Base-by-base conservation (phyloP, 352 stramenopile species). In the Phytophthora pistaciae region DNA sequence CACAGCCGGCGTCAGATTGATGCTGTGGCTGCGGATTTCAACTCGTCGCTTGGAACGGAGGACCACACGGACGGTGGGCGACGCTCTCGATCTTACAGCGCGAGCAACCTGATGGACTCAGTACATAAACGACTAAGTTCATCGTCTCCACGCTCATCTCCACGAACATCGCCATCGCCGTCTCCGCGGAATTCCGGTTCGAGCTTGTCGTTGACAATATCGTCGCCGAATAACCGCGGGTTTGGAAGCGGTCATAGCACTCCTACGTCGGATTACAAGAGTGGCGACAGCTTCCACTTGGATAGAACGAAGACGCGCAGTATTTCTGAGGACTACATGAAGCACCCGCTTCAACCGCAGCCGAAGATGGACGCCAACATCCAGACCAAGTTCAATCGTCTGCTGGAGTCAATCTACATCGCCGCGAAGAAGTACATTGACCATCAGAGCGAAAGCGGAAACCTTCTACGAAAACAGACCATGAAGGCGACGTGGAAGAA, bases 401-500 rank as follows among this genome's bases (percentile, higher is more conserved):
- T 94, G 38, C 81, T 96, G 5, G 90, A 96, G 58, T 95, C 90
- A 23, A 87, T 96, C 42, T 96, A 96, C 62, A 79, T 88, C 3
- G 90, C 84, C 13, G 90, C 90, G 13, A 96, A 96, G 64, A 86
- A 83, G 54, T 96, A 96, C 68, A 95, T 95, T 52, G 88, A 94
- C 36, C 81, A 68, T 8, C 85, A 93, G 65, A 91, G 81, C 20
- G 67, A 86, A 27, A 80, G 78, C n/a, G 88, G 84, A 1, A 91
- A 84, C 54, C 60, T 91, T 53, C 50, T 94, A 21, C 81, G 85
- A 25, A 93, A 88, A 48, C 80, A 91, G 61, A 83, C 82, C 14
- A 75, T 83, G 23, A 84, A 92, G 54, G 90, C 90, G 21, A 96
- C 88, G 48, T 97, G 90, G 90, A 97, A 97, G 79, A 97, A 97